Base-by-base conservation (phyloP, 306 rosid species). In the Vigna radiata region DNA sequence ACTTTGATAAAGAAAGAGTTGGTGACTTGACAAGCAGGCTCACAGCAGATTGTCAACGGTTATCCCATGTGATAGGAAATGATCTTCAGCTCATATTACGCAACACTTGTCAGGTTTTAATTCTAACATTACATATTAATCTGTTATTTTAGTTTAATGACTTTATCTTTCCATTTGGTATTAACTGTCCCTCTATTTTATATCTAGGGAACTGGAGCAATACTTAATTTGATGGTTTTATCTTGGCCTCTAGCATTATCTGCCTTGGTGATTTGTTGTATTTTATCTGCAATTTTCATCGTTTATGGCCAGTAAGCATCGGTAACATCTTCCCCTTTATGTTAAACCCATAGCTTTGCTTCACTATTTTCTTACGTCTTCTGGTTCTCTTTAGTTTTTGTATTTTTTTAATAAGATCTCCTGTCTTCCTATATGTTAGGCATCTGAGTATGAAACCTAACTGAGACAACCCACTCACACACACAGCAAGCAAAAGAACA, bases 211-310 rank as follows among this genome's bases (percentile, higher is more conserved):
- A 78, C 85, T 23, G 96, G 97, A 70, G 93, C 97, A 58, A 56
- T 92, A 70, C 73, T 86, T 62, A 88, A 90, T 83, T 83, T 92
- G 86, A 77, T 90, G 89, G 81, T 73, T 66, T 75, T 92, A 67
- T 90, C 97, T 81, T 87, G 96, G 96, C 96, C 97, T 72, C 88
- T 92, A 31, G 90, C 96, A 77, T 68, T 88, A 59, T 92, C 97
- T 55, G 77, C 92, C 64, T 72, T 92, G 90, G 85, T 85, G 80
- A 88, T 87, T 73, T 90, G 97, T 76, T 80, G 80, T 64, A 55
- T 82, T 52, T 77, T 90, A 64, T 90, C 92, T 63, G 82, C 83
- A 76, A 83, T 83, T 68, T 92, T 92, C 83, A 68, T 89, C 46
- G 76, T 89, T 76, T 89, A 87, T 89, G 86, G 89, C 77, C 80